Conservation (phyloP, 192 early-diverging fungal species). For the Pilobolus umbonatus region DNA sequence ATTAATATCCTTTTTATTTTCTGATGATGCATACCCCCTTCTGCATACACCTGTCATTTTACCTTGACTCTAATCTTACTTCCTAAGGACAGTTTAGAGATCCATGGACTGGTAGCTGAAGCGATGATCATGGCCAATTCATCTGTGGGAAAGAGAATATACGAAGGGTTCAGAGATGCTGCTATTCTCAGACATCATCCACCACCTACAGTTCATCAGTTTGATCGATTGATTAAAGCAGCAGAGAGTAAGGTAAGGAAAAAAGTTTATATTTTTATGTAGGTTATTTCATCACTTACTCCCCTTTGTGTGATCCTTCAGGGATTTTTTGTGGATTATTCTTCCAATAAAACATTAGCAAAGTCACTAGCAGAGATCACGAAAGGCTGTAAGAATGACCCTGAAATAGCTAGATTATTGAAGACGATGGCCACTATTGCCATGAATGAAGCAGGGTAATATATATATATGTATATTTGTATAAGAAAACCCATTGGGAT, state of each 20-base stretch:
- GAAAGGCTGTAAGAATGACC: conserved; percentile 36
- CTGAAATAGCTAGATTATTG: conserved; percentile 52
- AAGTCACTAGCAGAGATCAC: conserved; percentile 49
- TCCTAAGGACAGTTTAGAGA: conserved; percentile 61
- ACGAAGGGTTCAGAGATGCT: conserved; percentile 46
- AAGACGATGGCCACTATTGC: conserved; percentile 74
- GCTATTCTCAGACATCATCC: conserved; percentile 70
- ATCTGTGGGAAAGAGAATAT: conserved; percentile 57
- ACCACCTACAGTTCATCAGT: conserved; percentile 54
- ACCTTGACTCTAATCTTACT: conserved; percentile 21
- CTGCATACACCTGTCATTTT: background rate
- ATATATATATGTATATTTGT: background rate
- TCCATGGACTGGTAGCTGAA: conserved; percentile 73
- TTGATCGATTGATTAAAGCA: conserved; percentile 53
- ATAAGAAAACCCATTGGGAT: background rate
- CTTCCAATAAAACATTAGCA: conserved; percentile 60
- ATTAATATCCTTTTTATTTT: conserved; percentile 37
- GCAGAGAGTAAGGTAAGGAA: conserved; percentile 42
- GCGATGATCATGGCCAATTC: conserved; percentile 78
- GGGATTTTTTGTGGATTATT: conserved; percentile 59
- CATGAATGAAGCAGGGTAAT: conserved; percentile 63
- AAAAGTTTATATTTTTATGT: background rate
- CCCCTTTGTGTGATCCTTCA: conserved; percentile 12
- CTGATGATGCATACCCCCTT: background rate
- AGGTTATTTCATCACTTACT: too few relatives aligned